Percentiles rank a stretch among this genome's conserved stretches.
phyloP scores from a whole-genome alignment of 768 basidiomycete genomes.

The Panellus pusillus region DNA sequence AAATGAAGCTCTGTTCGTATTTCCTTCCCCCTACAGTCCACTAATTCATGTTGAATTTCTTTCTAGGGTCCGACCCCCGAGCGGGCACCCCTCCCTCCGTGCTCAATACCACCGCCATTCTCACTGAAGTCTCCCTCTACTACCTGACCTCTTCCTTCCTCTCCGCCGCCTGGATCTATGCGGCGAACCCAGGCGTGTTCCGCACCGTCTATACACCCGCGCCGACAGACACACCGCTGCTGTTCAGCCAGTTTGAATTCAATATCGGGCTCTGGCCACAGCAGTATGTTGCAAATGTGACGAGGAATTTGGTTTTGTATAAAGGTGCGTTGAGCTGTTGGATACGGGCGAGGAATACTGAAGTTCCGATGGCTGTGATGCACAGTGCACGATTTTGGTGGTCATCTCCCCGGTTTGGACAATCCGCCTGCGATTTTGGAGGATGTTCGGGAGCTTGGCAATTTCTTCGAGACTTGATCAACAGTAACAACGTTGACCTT shows the following conservation, averaged over 20 bases:
- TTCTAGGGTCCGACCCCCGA: slow-evolving; percentile 16
- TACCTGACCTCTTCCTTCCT: slow-evolving; percentile 23
- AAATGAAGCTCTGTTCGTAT: slow-evolving; percentile 7
- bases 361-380: no score
- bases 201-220: neutral
- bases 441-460: neutral
- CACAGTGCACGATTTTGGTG: neutral
- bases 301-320: no score
- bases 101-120: slow-evolving; percentile 12
- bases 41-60: no score
- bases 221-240: neutral
- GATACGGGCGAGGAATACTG: no score
- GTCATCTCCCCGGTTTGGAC: neutral
- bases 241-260: slow-evolving; percentile 7
- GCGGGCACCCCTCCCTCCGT: slow-evolving; percentile 6
- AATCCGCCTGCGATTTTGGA: neutral
- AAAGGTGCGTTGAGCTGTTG: neutral
- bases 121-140: slow-evolving; percentile 26
- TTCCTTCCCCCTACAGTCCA: no score
- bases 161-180: slow-evolving; percentile 22
- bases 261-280: slow-evolving; percentile 2
- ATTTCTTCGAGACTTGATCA: neutral
- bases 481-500: no score
- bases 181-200: neutral
- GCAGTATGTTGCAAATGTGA: neutral